Conservation (phyloP, 345 rosid species). For the Anastatica hierochuntica region DNA sequence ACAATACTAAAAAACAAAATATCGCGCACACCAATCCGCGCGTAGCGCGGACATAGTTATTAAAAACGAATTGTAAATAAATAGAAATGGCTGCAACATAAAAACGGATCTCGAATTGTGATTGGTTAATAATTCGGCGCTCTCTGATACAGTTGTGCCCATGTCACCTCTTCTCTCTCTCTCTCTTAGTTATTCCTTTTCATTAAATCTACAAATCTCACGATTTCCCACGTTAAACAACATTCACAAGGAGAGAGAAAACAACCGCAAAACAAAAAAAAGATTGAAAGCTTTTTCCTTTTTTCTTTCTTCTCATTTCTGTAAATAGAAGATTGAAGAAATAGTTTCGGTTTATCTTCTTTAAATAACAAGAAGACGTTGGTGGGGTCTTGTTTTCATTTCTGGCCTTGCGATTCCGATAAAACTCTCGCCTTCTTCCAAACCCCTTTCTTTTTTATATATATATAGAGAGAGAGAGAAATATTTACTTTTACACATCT, state of each 20-base stretch:
- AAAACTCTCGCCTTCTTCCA: slow-evolving; percentile 2
- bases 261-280: not conserved
- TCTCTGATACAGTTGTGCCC: slow-evolving; percentile 18
- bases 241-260: slow-evolving; percentile 10
- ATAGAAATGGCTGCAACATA: not conserved
- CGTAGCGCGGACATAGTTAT: too few species aligned
- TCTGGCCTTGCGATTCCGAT: slow-evolving; percentile 23
- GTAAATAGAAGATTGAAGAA: slow-evolving; percentile 8
- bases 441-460: slow-evolving; percentile 1
- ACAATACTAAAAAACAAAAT: too few species aligned
- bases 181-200: not conserved
- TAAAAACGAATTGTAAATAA: too few species aligned
- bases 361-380: slow-evolving; percentile 18
- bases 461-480: not conserved
- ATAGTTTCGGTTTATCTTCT: slow-evolving; percentile 16
- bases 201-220: too few species aligned
- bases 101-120: not conserved
- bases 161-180: slow-evolving; percentile 13
- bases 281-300: not conserved
- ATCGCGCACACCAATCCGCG: too few species aligned
- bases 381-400: slow-evolving; percentile 23
- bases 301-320: not conserved
- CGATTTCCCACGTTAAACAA: slow-evolving; percentile 19
- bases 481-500: not conserved
- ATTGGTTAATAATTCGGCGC: slow-evolving; percentile 28